These are phyloP conservation scores for Cyathus striatus DNA, from an alignment of 768 basidiomycete species.

Conservation along the genomic window DNA sequence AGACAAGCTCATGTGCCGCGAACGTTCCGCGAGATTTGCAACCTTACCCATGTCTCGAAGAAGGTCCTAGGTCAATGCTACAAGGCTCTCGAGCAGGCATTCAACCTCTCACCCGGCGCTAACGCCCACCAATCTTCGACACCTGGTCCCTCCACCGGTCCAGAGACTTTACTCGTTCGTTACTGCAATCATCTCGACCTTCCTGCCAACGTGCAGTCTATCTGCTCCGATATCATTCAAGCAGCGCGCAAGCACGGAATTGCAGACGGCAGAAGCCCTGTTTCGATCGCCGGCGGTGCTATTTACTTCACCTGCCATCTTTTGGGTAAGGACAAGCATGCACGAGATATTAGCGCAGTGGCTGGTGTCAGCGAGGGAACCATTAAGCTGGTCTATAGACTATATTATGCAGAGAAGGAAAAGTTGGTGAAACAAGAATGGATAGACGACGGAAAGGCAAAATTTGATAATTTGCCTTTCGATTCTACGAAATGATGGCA, in stretches of 20 bases:
- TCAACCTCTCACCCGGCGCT: conserved; percentile 83
- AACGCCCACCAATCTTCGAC: conserved; percentile 46
- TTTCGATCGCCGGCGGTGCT: conserved; percentile 97
- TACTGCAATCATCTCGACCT: conserved; percentile 92
- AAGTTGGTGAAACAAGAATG: conserved; percentile 82
- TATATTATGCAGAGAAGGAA: conserved; percentile 70
- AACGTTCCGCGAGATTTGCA: conserved; percentile 94
- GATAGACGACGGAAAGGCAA: conserved; percentile 76
- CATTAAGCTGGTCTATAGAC: conserved; percentile 82
- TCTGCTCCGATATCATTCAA: conserved; percentile 78
- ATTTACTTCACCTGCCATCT: conserved; percentile 90
- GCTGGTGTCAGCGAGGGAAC: conserved; percentile 96
- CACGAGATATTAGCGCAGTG: conserved; percentile 83
- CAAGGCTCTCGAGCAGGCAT: conserved; percentile 82
- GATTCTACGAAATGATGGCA: conserved; percentile 30
- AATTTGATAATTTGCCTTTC: conserved; percentile 36
- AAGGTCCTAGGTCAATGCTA: conserved; percentile 93
- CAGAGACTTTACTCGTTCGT: conserved; percentile 85
- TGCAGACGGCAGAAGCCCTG: conserved; percentile 90
- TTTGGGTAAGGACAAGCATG: conserved; percentile 67
- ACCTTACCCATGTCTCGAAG: conserved; percentile 90
- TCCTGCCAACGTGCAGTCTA: conserved; percentile 75
- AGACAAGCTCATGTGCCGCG: conserved; percentile 93
- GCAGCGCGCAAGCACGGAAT: conserved; percentile 79
- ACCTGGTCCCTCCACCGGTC: conserved; percentile 55